Conservation (phyloP, 177 flowering plant species). For the Telopea speciosissima region DNA sequence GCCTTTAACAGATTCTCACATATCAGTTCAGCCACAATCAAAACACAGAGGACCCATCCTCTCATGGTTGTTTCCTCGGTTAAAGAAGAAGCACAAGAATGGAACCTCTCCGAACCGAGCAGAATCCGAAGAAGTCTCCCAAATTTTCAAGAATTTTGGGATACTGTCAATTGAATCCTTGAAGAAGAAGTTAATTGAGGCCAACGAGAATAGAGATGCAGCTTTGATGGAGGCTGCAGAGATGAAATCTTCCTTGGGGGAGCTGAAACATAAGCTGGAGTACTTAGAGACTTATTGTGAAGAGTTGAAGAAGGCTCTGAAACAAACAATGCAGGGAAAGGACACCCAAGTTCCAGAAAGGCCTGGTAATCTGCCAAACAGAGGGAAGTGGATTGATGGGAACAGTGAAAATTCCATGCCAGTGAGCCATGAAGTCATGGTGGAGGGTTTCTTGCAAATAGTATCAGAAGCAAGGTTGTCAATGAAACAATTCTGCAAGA, state of each 20-base stretch:
- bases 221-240: constrained; percentile 68
- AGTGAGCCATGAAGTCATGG: constrained; percentile 73
- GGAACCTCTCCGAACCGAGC: constrained; percentile 45
- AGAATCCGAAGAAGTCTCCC: constrained; percentile 63
- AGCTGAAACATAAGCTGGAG: constrained; percentile 61
- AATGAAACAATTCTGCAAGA: constrained; percentile 74
- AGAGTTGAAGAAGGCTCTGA: constrained; percentile 62
- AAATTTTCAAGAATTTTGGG: constrained; percentile 48
- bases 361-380: constrained; percentile 27
- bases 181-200: constrained; percentile 74
- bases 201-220: constrained; percentile 58
- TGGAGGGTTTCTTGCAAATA: constrained; percentile 84
- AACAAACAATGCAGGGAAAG: constrained; percentile 40
- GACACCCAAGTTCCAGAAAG: constrained; percentile 30
- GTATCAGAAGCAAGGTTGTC: constrained; percentile 85
- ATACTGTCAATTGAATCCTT: constrained; percentile 53
- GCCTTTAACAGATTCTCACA: constrained; percentile 58
- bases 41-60: constrained; percentile 45
- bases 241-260: constrained; percentile 73
- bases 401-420: constrained; percentile 47
- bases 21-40: constrained; percentile 40
- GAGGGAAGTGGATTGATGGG: constrained; percentile 40
- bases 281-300: constrained; percentile 74
- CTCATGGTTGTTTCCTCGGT: constrained; percentile 61
- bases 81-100: constrained; percentile 67